A percentile compares a stretch with the other conserved stretches of the same genome.
Evolutionary conservation across 2,329 filamentous ascomycete species (phyloP).

Genomic region (Penicillium sp.): DNA sequence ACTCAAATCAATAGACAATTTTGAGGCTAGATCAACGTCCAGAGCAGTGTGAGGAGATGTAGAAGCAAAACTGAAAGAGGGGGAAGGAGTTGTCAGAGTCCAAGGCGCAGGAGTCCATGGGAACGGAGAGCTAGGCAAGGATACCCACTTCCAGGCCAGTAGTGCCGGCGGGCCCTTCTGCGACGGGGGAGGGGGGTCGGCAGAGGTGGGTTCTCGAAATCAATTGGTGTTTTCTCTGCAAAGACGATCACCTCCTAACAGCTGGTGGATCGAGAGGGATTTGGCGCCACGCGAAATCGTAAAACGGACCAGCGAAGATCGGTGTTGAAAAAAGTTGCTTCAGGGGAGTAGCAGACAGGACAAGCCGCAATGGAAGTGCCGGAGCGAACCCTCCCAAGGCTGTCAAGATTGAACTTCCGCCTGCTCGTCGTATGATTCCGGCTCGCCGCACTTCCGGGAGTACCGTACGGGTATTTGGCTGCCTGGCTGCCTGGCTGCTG

Average conservation of each 20-base stretch:
- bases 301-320: slow-evolving; percentile 1
- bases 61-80: slow-evolving; percentile 7
- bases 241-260: slow-evolving; percentile 8
- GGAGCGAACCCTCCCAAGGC: not conserved
- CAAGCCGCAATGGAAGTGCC: not conserved
- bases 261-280: not conserved
- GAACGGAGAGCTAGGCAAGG: slow-evolving; percentile 10
- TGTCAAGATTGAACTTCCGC: slow-evolving; percentile 1
- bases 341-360: not conserved
- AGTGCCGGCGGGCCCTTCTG: slow-evolving; percentile 10
- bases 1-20: not conserved
- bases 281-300: slow-evolving; percentile 1
- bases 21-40: not conserved
- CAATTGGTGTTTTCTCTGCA: slow-evolving; percentile 9
- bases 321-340: not conserved
- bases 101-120: slow-evolving; percentile 4
- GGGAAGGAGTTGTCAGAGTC: slow-evolving; percentile 12
- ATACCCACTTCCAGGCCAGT: slow-evolving; percentile 11
- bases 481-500: not conserved
- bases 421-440: slow-evolving; percentile 14
- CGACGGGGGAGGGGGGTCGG: not conserved
- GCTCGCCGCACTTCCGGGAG: slow-evolving; percentile 13
- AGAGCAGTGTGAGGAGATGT: not conserved
- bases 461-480: not conserved
- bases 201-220: slow-evolving; percentile 11